Conservation (phyloP, 352 stramenopile genomes). For the Phytophthora pseudosyringae region DNA sequence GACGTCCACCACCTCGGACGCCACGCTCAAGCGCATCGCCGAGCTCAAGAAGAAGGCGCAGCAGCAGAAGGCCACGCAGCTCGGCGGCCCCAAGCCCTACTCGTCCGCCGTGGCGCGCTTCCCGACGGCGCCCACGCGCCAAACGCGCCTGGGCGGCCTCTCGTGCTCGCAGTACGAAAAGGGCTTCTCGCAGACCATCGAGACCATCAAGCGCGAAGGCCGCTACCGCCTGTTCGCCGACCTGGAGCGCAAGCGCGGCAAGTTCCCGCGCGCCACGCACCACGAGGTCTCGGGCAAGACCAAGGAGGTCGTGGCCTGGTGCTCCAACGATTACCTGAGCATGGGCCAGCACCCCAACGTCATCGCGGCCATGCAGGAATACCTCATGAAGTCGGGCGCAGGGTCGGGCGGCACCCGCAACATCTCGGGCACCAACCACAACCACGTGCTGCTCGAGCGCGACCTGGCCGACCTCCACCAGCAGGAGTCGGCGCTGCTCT, state of each 20-base stretch:
- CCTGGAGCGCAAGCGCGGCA: conserved; percentile 85
- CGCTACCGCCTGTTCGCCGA: conserved; percentile 90
- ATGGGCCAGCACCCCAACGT: conserved; percentile 93
- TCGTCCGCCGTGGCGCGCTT: conserved; percentile 57
- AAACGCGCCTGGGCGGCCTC: conserved; percentile 70
- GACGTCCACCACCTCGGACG: conserved; percentile 56
- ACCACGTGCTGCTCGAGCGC: conserved; percentile 88
- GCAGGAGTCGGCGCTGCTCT: conserved; percentile 84
- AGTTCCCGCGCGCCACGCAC: conserved; percentile 84
- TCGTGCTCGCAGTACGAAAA: conserved; percentile 70
- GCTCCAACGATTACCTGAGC: conserved; percentile 91
- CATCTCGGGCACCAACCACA: conserved; percentile 92
- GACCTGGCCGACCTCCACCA: conserved; percentile 90
- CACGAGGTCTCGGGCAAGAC: conserved; percentile 68
- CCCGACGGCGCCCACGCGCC: conserved; percentile 57
- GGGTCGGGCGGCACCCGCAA: conserved; percentile 89
- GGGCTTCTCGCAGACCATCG: conserved; percentile 76
- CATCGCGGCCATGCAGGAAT: conserved; percentile 84
- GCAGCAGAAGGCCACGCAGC: conserved; percentile 43
- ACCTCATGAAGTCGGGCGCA: conserved; percentile 78
- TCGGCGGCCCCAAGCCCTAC: conserved; percentile 40
- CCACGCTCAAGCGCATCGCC: conserved; percentile 75
- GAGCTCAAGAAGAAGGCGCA: conserved; percentile 72
- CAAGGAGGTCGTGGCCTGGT: conserved; percentile 91
- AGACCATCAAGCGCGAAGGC: conserved; percentile 86